Conservation (phyloP, 108 stramenopile genomes). For the Pseudonitzschia delicatissima region DNA sequence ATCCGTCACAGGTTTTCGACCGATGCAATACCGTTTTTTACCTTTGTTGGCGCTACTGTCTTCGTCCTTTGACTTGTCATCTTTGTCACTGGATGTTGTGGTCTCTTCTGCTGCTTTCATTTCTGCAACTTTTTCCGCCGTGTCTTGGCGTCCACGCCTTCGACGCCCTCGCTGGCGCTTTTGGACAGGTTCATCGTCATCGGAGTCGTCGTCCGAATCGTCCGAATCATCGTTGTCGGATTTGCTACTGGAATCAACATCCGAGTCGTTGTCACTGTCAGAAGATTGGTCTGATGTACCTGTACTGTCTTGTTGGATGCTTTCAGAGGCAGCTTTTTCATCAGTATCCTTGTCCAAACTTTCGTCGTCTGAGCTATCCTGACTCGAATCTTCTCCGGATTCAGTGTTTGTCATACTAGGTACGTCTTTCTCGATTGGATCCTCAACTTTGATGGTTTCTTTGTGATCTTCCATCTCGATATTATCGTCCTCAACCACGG, state of each 20-base stretch:
- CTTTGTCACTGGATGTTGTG: slow-evolving; percentile 23
- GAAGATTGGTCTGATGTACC: neutral
- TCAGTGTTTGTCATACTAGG: too few species aligned
- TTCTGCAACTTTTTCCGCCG: slow-evolving; percentile 31
- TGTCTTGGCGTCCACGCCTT: slow-evolving; percentile 37
- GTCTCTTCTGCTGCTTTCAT: slow-evolving; percentile 23
- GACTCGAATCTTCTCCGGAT: neutral
- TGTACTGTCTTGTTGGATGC: neutral
- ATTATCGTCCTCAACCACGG: neutral
- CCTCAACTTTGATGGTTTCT: neutral
- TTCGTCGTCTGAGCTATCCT: neutral
- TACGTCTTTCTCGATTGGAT: neutral
- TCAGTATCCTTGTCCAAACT: neutral
- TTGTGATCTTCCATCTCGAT: neutral
- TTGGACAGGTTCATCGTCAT: slow-evolving; percentile 17
- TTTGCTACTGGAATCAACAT: neutral
- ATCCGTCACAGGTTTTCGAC: slow-evolving; percentile 86
- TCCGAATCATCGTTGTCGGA: slow-evolving; percentile 5
- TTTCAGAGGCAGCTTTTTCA: neutral
- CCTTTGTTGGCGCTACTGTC: slow-evolving; percentile 14
- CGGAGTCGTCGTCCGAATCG: neutral
- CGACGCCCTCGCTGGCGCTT: slow-evolving; percentile 43
- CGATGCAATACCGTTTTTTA: slow-evolving; percentile 69
- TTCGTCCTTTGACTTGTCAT: slow-evolving; percentile 13
- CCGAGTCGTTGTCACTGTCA: neutral